Evolutionary conservation across 2,329 filamentous ascomycete species (phyloP).

Genomic region (Penicillium nordicum): DNA sequence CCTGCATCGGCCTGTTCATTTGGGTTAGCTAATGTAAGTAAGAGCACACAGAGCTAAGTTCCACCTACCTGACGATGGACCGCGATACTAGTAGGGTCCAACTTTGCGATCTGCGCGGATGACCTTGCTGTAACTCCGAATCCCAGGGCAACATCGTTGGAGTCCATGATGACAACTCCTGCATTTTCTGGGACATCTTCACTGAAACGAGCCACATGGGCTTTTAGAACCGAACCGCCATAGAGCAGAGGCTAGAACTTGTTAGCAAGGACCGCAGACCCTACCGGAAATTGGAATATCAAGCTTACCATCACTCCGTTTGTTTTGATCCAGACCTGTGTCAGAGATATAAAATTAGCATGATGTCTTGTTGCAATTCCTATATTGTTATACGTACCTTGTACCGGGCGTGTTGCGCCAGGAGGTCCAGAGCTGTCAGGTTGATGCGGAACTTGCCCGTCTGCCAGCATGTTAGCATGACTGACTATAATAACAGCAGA

Average conservation of each 20-base stretch:
- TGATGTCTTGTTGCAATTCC: background rate
- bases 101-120: slow-evolving; percentile 73
- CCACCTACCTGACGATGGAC: slow-evolving; percentile 39
- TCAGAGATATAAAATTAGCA: background rate
- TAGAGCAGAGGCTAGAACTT: background rate
- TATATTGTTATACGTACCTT: slow-evolving; percentile 50
- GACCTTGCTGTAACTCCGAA: slow-evolving; percentile 90
- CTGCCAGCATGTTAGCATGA: no score
- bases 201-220: slow-evolving; percentile 40
- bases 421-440: slow-evolving; percentile 84
- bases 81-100: slow-evolving; percentile 87
- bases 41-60: no score
- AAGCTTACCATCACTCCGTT: slow-evolving; percentile 74
- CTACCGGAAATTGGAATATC: background rate
- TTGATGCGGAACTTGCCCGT: slow-evolving; percentile 86
- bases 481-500: no score
- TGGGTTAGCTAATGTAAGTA: background rate
- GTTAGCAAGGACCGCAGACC: background rate
- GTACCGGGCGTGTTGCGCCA: slow-evolving; percentile 87
- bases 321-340: slow-evolving; percentile 77
- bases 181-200: slow-evolving; percentile 78
- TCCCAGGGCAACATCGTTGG: slow-evolving; percentile 84
- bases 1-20: slow-evolving; percentile 79
- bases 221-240: background rate
- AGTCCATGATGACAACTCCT: slow-evolving; percentile 82